phyloP scores from a whole-genome alignment of 2,329 filamentous ascomycete genomes.

The Microthyrium microscopicum region DNA sequence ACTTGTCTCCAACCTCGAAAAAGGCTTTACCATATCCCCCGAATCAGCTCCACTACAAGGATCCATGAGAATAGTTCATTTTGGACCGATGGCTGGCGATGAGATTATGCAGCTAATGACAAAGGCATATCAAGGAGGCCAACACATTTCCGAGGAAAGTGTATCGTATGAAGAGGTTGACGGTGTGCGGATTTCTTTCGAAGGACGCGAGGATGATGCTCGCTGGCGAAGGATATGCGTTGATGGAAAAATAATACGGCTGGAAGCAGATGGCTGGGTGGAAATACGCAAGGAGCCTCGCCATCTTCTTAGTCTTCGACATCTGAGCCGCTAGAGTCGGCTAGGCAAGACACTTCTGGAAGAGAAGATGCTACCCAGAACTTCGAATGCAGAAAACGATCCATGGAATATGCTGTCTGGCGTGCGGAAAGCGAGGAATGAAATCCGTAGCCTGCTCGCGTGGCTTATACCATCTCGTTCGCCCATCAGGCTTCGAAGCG shows the following conservation, averaged over 20 bases:
- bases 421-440: no score
- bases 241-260: slow-evolving; percentile 72
- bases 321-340: no score
- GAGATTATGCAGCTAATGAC: slow-evolving; percentile 65
- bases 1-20: slow-evolving; percentile 66
- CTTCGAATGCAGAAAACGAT: no score
- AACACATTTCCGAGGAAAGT: slow-evolving; percentile 34
- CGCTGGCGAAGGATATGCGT: slow-evolving; percentile 76
- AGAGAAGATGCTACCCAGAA: no score
- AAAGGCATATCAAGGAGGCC: slow-evolving; percentile 38
- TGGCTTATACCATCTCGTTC: no score
- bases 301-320: no score
- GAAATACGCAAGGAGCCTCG: no score
- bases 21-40: slow-evolving; percentile 68
- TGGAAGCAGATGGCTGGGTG: slow-evolving; percentile 57
- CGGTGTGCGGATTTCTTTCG: slow-evolving; percentile 47
- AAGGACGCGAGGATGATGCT: slow-evolving; percentile 40
- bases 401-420: no score
- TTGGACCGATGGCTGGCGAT: slow-evolving; percentile 44
- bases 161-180: slow-evolving; percentile 60
- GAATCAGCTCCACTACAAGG: slow-evolving; percentile 53
- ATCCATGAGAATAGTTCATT: slow-evolving; percentile 54
- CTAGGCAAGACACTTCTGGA: no score
- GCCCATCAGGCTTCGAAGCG: no score
- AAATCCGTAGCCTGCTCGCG: no score